These are phyloP conservation scores for Rhodamnia argentea DNA, from an alignment of 345 rosid genomes.

Conservation along the genomic window DNA sequence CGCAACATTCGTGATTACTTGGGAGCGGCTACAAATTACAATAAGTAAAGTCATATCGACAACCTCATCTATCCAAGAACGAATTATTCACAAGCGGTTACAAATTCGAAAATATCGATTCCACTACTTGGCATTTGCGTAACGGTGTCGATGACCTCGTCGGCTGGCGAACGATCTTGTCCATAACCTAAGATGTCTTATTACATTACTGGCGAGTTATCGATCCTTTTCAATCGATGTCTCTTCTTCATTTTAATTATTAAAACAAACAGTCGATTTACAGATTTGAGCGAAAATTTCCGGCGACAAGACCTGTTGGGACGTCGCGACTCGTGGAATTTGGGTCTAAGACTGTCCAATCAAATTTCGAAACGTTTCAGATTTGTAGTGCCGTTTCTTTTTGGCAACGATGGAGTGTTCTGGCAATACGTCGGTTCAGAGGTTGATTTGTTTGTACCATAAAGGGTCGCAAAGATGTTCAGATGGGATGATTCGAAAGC, in stretches of 20 bases:
- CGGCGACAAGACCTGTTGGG: rapidly evolving
- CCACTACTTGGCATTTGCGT: background rate
- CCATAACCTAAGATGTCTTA: background rate
- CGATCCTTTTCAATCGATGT: background rate
- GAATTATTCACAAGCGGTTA: background rate
- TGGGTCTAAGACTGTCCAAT: background rate
- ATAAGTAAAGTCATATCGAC: background rate
- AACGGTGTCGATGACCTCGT: background rate
- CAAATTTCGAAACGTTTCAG: too few species aligned
- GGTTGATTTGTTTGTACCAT: background rate
- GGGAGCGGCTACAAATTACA: background rate
- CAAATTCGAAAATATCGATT: background rate
- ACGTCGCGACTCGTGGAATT: rapidly evolving
- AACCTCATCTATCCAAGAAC: background rate
- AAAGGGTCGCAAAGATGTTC: background rate
- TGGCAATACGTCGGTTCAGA: background rate
- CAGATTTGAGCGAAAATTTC: background rate
- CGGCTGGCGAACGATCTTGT: background rate
- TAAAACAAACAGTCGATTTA: background rate
- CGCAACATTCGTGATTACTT: rapidly evolving
- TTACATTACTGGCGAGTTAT: background rate
- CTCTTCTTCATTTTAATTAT: background rate
- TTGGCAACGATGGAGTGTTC: too few species aligned
- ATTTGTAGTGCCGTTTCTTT: background rate
- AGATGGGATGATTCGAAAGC: background rate